phyloP scores from a whole-genome alignment of 352 stramenopile genomes.

The Elongisporangium prolatum region DNA sequence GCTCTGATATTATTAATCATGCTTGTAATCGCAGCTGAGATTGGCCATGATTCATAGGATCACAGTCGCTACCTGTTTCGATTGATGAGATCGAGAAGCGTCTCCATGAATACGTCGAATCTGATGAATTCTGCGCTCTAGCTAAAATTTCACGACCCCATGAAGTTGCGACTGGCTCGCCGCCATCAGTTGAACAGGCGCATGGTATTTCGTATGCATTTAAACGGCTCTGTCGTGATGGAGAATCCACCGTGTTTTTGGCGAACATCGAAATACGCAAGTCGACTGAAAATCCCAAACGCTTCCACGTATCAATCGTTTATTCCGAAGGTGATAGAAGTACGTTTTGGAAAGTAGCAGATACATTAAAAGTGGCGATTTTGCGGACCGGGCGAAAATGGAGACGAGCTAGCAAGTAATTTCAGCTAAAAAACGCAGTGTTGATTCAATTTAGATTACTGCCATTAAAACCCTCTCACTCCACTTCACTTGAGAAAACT shows the following conservation, averaged over 20 bases:
- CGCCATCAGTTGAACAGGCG: slow-evolving; percentile 5
- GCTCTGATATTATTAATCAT: no score
- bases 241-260: not conserved
- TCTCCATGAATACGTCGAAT: slow-evolving; percentile 31
- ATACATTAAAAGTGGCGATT: slow-evolving; percentile 55
- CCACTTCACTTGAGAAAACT: slow-evolving; percentile 2
- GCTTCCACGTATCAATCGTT: slow-evolving; percentile 11
- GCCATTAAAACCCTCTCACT: not conserved
- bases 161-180: not conserved
- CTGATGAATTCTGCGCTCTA: slow-evolving; percentile 4
- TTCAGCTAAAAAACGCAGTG: slow-evolving; percentile 18
- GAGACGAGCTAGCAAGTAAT: slow-evolving; percentile 26
- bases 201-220: not conserved
- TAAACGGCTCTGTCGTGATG: not conserved
- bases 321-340: slow-evolving; percentile 53
- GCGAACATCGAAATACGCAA: not conserved
- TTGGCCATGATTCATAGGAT: slow-evolving; percentile 4
- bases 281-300: no score
- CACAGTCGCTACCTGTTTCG: slow-evolving; percentile 27
- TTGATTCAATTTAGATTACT: not conserved
- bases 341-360: slow-evolving; percentile 57
- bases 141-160: not conserved
- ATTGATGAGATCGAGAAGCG: slow-evolving; percentile 34
- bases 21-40: not conserved
- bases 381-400: slow-evolving; percentile 60